phyloP scores from a whole-genome alignment of 164 flowering plant species.

The Vitis cinerea region DNA sequence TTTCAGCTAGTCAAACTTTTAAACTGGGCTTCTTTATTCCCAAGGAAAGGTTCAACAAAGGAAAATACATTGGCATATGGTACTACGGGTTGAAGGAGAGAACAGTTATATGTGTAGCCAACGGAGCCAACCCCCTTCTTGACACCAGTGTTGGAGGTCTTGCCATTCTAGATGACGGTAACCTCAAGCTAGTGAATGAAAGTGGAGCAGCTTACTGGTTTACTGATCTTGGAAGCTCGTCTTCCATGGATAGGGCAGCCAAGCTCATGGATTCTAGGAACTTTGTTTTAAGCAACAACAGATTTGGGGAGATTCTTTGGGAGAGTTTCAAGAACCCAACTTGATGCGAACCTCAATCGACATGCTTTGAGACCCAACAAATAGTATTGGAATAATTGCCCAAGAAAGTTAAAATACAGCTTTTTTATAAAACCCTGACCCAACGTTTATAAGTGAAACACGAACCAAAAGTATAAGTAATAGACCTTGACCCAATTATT shows the following conservation, averaged over 20 bases:
- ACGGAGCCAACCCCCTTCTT: not conserved
- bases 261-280: conserved; percentile 8
- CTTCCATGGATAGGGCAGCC: not conserved
- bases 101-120: not conserved
- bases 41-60: conserved; percentile 6
- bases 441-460: too few species aligned
- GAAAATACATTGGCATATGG: conserved; percentile 37
- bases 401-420: too few species aligned
- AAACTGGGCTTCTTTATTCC: conserved; percentile 35
- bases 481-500: too few species aligned
- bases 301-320: too few species aligned
- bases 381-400: not conserved
- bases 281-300: not conserved
- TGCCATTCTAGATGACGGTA: not conserved
- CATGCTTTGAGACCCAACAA: not conserved
- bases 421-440: too few species aligned
- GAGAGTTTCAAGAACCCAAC: too few species aligned
- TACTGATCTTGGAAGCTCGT: not conserved
- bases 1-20: conserved; percentile 21
- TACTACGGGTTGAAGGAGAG: conserved; percentile 14
- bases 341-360: too few species aligned
- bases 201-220: not conserved
- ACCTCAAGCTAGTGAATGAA: not conserved
- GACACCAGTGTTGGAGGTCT: not conserved
- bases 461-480: too few species aligned